Conservation (phyloP, 148 eudicot species). For the Polygonum maritimum region DNA sequence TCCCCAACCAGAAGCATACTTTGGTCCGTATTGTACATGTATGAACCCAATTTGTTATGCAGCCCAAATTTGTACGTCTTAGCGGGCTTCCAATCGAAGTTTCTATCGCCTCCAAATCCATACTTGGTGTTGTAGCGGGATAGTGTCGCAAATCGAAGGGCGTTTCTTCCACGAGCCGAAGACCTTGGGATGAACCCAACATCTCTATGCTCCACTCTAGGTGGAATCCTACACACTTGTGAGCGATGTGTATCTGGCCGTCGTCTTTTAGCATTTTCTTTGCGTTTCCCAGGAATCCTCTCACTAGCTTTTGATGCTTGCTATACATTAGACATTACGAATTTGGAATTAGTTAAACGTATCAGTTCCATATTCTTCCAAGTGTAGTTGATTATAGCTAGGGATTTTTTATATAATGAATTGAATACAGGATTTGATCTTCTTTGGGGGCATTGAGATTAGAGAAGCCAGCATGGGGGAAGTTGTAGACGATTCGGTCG, state of each 20-base stretch:
- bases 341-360: not conserved
- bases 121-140: constrained; percentile 20
- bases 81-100: constrained; percentile 21
- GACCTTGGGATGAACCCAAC: constrained; percentile 9
- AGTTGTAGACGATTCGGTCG: no score
- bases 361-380: no score
- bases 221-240: constrained; percentile 14
- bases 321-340: not conserved
- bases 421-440: not conserved
- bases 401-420: not conserved
- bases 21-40: no score
- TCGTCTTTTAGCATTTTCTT: constrained; percentile 16
- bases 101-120: constrained; percentile 18
- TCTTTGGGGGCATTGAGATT: no score
- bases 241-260: constrained; percentile 21
- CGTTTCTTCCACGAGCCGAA: constrained; percentile 4
- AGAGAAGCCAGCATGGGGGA: no score
- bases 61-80: constrained; percentile 21
- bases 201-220: constrained; percentile 15
- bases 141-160: constrained; percentile 6
- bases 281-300: constrained; percentile 16
- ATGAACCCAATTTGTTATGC: no score
- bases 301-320: constrained; percentile 13
- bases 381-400: not conserved
- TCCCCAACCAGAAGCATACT: constrained; percentile 12